Conservation (phyloP, 306 rosid species). For the Fragaria nilgerrensis region DNA sequence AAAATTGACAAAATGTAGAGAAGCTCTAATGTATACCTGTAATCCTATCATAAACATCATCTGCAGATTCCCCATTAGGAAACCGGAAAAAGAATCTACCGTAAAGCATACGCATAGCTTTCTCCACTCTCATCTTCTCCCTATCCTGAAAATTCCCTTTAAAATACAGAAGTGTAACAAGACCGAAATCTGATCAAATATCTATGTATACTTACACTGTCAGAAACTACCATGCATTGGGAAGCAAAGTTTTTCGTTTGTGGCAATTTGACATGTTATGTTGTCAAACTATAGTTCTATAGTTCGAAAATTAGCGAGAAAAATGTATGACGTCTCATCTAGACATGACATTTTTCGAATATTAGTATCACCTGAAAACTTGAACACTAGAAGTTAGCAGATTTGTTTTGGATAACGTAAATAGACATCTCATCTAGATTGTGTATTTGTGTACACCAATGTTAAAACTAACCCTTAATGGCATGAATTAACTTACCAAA, state of each 20-base stretch:
- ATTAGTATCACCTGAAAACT: neutral
- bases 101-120: constrained; percentile 47
- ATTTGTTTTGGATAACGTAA: neutral
- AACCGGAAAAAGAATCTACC: constrained; percentile 92
- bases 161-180: neutral
- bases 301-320: neutral
- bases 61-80: constrained; percentile 91
- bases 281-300: neutral
- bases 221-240: neutral
- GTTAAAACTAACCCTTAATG: constrained; percentile 27
- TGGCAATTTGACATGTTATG: neutral
- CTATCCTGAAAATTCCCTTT: constrained; percentile 85
- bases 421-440: neutral
- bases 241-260: neutral
- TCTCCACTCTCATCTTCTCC: constrained; percentile 67
- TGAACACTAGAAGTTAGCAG: neutral
- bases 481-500: constrained; percentile 43
- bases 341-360: too few species aligned
- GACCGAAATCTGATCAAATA: neutral
- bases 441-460: neutral
- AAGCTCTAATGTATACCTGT: constrained; percentile 42
- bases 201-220: neutral
- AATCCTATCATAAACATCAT: constrained; percentile 92
- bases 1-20: neutral
- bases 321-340: too few species aligned